Conservation (phyloP, 805 yeast genomes). For the Henningerozyma blattae region DNA sequence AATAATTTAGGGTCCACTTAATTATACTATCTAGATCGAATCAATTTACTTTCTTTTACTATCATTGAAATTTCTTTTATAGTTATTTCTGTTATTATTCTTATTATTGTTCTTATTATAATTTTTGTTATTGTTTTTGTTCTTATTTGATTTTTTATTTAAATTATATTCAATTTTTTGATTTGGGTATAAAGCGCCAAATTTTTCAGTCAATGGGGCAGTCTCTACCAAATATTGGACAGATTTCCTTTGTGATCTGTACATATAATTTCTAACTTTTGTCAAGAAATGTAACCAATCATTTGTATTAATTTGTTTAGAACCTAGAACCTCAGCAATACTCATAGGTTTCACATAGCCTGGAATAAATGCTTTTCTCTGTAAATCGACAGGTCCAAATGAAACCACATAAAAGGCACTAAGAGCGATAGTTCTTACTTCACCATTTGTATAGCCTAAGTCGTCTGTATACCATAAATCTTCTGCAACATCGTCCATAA, state of each 20-base stretch:
- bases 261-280: not conserved
- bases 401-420: not conserved
- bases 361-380: not conserved
- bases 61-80: too few relatives aligned
- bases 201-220: not conserved
- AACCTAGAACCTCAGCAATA: not conserved
- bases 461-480: not conserved
- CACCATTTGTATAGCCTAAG: not conserved
- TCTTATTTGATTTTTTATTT: too few relatives aligned
- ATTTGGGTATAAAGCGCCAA: not conserved
- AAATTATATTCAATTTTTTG: not conserved
- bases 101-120: too few relatives aligned
- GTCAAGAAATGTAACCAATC: not conserved
- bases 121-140: too few relatives aligned
- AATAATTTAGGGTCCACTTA: too few relatives aligned
- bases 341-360: not conserved
- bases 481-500: not conserved
- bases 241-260: not conserved
- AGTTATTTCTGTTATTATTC: not conserved
- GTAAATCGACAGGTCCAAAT: not conserved
- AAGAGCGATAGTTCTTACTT: not conserved
- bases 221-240: not conserved
- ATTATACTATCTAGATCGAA: too few relatives aligned
- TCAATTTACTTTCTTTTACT: too few relatives aligned
- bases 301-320: not conserved